A percentile compares a stretch with the other conserved stretches of the same genome.
Evolutionary conservation across 106 monocot genomes (phyloP).

Genomic region (Dendrobium huoshanense): DNA sequence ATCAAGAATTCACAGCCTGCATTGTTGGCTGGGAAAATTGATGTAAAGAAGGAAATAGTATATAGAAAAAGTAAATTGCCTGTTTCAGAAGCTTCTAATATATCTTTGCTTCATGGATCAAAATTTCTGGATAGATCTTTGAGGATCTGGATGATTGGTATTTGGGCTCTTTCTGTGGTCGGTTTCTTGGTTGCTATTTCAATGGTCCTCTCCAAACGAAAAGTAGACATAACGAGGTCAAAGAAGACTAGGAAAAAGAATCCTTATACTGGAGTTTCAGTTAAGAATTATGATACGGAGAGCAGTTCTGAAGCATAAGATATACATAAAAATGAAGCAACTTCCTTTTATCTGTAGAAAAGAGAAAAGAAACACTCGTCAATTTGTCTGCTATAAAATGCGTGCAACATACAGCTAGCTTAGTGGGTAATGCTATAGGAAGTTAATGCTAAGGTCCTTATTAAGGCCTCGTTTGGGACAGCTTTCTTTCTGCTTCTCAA

Average conservation of each 20-base stretch:
- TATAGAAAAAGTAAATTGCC: slow-evolving; percentile 9
- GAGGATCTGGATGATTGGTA: slow-evolving; percentile 54
- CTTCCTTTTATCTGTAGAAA: neutral
- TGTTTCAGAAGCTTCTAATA: slow-evolving; percentile 11
- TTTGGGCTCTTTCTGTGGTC: slow-evolving; percentile 77
- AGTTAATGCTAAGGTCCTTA: neutral
- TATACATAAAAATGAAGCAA: neutral
- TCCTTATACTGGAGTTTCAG: slow-evolving; percentile 8
- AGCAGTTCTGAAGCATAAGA: slow-evolving; percentile 11
- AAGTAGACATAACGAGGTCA: slow-evolving; percentile 20
- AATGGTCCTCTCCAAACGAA: slow-evolving; percentile 40
- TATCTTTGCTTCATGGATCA: slow-evolving; percentile 2
- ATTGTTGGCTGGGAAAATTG: neutral
- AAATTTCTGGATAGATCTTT: slow-evolving; percentile 12
- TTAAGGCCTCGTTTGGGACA: no score
- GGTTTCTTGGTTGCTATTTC: slow-evolving; percentile 60
- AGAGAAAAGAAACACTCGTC: neutral
- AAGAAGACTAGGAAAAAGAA: slow-evolving; percentile 43
- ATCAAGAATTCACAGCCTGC: neutral
- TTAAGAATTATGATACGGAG: slow-evolving; percentile 19
- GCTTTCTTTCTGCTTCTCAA: no score
- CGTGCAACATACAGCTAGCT: no score
- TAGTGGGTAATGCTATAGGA: no score
- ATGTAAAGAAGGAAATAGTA: neutral
- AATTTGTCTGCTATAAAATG: neutral